Base-by-base conservation (phyloP, 176 grass and related monocot species). In the Leersia perrieri region DNA sequence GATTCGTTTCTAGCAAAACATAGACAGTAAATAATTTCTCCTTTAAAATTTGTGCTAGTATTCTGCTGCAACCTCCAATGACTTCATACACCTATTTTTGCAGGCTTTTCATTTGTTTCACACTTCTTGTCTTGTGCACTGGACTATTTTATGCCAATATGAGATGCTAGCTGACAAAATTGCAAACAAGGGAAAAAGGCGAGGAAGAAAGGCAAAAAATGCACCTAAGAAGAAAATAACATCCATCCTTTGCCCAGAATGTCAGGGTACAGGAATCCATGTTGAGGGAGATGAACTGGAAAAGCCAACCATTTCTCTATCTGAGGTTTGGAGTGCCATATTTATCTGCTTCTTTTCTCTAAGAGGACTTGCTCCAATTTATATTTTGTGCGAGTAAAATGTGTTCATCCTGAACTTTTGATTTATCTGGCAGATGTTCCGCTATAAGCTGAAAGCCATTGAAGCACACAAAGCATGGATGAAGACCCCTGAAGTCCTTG, bases 381-480 rank as follows among this genome's bases (percentile, higher is more conserved):
- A 29, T 12, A 68, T 74, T 12, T 70, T 62, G 15, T 51, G n/a
- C 22, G 41, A 75, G 47, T 30, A 58, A 61, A 41, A 53, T 66
- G 7, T 3, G 1, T 11, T 11, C 25, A 14, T 68, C 29, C 66
- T 84, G 55, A 87, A 72, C 68, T 58, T 63, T 13, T 0, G 2
- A 25, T 74, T 25, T 32, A 7, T 93, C 74, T 47, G 40, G 39
- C 72, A 99, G 97, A 99, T 96, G 97, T 99, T 99, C 60, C 87
- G 86, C 9, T 87, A 94, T 58, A 99, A 99, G 68, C 60, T 99
- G 82, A 99, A 96, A 88, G 87, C 97, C 61, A 93, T 99, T 33
- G 97, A 96, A 79, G 93, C 84, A 25, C 89, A 99, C 65, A 99
- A 99, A 78, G 88, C 90, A 84, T 98, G 92, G 95, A 89, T 98